Conservation (phyloP, 2,329 filamentous ascomycete species). For the Drechslera avenae region DNA sequence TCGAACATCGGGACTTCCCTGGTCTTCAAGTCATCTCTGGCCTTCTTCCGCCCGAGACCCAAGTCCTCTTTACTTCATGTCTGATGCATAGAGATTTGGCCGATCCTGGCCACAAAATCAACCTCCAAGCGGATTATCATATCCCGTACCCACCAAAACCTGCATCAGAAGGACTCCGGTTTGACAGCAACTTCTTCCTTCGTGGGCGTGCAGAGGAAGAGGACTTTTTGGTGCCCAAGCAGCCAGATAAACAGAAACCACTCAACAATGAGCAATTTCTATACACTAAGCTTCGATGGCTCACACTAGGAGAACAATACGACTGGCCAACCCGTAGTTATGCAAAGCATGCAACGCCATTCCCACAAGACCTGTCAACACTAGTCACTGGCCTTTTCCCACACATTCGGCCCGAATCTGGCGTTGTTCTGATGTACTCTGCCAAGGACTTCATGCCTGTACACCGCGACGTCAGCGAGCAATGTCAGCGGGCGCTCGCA, state of each 20-base stretch:
- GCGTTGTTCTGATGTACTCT: slow-evolving; percentile 91
- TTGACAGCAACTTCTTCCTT: slow-evolving; percentile 41
- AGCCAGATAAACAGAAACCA: slow-evolving; percentile 72
- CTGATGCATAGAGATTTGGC: slow-evolving; percentile 80
- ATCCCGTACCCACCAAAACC: slow-evolving; percentile 62
- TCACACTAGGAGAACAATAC: slow-evolving; percentile 93
- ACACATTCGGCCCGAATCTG: slow-evolving; percentile 79
- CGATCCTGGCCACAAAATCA: slow-evolving; percentile 78
- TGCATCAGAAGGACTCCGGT: slow-evolving; percentile 41
- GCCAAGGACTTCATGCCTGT: slow-evolving; percentile 91
- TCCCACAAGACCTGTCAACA: slow-evolving; percentile 73
- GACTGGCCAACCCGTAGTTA: slow-evolving; percentile 93
- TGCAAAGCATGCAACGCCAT: slow-evolving; percentile 70
- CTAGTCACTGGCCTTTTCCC: slow-evolving; percentile 78
- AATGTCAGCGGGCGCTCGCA: slow-evolving; percentile 78
- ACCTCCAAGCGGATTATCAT: slow-evolving; percentile 80
- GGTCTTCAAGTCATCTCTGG: slow-evolving; percentile 77
- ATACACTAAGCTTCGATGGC: slow-evolving; percentile 84
- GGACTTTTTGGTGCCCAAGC: slow-evolving; percentile 61
- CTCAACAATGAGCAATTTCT: slow-evolving; percentile 74
- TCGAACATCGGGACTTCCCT: slow-evolving; percentile 47
- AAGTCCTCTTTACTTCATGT: slow-evolving; percentile 72
- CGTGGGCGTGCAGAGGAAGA: slow-evolving; percentile 35
- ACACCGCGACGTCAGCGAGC: slow-evolving; percentile 92
- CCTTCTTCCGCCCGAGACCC: slow-evolving; percentile 73